Conservation (phyloP, 73 alveolate genomes). For the Tetrahymena borealis region DNA sequence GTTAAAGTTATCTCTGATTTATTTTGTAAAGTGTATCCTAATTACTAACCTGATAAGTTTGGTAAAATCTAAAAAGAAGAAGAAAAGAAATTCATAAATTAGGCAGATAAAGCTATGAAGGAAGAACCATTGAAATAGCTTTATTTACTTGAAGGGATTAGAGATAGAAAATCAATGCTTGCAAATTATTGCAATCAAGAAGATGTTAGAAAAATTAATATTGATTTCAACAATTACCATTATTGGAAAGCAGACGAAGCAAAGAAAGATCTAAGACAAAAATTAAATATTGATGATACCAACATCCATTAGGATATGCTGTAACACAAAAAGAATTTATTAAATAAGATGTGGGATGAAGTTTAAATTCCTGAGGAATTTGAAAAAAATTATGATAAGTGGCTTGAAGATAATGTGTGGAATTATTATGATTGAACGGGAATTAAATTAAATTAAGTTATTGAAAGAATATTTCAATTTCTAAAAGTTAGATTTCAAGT, state of each 20-base stretch:
- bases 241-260: constrained; percentile 20
- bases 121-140: not conserved
- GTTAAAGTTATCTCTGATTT: constrained; percentile 37
- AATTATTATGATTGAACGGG: constrained; percentile 61
- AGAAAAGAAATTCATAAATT: constrained; percentile 7
- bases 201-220: constrained; percentile 21
- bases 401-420: constrained; percentile 79
- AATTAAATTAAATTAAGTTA: not conserved
- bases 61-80: not conserved
- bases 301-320: not conserved
- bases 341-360: constrained; percentile 10
- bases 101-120: constrained; percentile 26
- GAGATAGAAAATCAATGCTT: constrained; percentile 4
- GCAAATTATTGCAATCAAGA: not conserved
- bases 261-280: not conserved
- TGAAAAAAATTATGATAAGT: constrained; percentile 50
- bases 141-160: not conserved
- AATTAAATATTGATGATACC: not conserved
- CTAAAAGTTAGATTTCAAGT: too few species aligned
- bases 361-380: constrained; percentile 34
- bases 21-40: constrained; percentile 13
- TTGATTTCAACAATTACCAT: constrained; percentile 33
- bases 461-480: too few species aligned
- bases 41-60: not conserved
- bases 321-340: constrained; percentile 3